Percentiles rank a stretch among this genome's conserved stretches.
Evolutionary conservation across 768 basidiomycete species (phyloP).

Genomic region (Suillus subalutaceus): DNA sequence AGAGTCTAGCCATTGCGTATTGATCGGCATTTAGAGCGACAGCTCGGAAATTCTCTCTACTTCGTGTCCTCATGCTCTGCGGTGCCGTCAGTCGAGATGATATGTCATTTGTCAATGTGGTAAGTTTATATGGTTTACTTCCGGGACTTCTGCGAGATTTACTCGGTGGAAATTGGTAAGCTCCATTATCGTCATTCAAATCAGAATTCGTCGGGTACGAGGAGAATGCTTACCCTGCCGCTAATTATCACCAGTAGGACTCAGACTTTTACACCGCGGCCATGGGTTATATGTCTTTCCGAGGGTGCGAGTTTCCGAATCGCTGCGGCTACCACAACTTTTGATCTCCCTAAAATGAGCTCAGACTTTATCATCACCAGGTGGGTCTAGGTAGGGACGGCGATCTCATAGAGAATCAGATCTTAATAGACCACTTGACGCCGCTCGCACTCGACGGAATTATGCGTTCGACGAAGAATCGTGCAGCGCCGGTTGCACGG

Average conservation of each 20-base stretch:
- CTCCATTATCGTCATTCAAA: conserved; percentile 1
- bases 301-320: neutral
- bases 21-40: conserved; percentile 4
- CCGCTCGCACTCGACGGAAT: neutral
- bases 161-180: neutral
- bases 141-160: neutral
- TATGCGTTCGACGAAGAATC: conserved; percentile 1
- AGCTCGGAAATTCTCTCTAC: neutral
- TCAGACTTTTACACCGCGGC: neutral
- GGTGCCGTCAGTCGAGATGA: neutral
- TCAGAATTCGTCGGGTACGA: neutral
- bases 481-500: neutral
- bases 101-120: neutral
- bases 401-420: conserved; percentile 1
- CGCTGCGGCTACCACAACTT: neutral
- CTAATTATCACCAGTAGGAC: neutral
- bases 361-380: neutral
- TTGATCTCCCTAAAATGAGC: conserved; percentile 2
- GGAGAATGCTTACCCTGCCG: conserved; percentile 8
- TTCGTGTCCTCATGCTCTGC: neutral
- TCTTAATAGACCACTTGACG: neutral
- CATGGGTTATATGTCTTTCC: conserved; percentile 4
- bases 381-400: conserved; percentile 5
- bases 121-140: neutral
- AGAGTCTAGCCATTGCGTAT: neutral